Evolutionary conservation across 1,284 basidiomycete species (phyloP).

Genomic region (Ceratobasidium sp.): DNA sequence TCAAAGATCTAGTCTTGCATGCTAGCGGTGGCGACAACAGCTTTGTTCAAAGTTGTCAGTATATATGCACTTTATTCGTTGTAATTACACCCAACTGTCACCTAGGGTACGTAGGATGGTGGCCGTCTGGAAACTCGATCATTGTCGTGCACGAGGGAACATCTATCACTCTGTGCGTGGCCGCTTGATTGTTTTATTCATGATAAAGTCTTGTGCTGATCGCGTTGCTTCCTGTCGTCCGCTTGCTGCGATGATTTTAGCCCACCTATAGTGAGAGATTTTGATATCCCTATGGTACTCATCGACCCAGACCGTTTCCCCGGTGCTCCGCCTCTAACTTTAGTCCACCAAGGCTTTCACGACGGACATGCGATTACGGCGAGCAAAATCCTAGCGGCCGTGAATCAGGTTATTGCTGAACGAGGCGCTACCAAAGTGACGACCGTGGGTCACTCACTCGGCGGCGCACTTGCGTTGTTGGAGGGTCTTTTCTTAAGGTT

Average conservation of each 20-base stretch:
- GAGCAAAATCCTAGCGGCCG: conserved; percentile 16
- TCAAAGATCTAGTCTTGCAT: conserved; percentile 16
- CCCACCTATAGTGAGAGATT: background rate
- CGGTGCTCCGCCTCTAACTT: background rate
- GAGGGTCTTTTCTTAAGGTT: conserved; percentile 57
- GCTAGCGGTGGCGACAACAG: conserved; percentile 24
- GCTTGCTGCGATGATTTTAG: background rate
- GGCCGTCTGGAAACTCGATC: conserved; percentile 24
- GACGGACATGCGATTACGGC: conserved; percentile 34
- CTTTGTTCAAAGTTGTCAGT: conserved; percentile 9
- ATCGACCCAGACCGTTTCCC: background rate
- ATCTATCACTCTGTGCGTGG: background rate
- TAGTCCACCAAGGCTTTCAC: conserved; percentile 36
- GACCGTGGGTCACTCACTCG: conserved; percentile 40
- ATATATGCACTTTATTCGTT: background rate
- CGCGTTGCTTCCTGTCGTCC: background rate
- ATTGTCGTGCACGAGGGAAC: conserved; percentile 25
- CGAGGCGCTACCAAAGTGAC: conserved; percentile 28
- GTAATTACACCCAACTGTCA: no score
- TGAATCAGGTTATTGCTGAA: conserved; percentile 36
- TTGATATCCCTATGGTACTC: background rate
- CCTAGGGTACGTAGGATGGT: conserved; percentile 33
- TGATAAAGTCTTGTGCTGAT: background rate
- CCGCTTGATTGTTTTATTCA: background rate
- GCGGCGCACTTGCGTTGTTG: conserved; percentile 59